Conservation (phyloP, 2,329 filamentous ascomycete species). For the Aspergillus sp. region DNA sequence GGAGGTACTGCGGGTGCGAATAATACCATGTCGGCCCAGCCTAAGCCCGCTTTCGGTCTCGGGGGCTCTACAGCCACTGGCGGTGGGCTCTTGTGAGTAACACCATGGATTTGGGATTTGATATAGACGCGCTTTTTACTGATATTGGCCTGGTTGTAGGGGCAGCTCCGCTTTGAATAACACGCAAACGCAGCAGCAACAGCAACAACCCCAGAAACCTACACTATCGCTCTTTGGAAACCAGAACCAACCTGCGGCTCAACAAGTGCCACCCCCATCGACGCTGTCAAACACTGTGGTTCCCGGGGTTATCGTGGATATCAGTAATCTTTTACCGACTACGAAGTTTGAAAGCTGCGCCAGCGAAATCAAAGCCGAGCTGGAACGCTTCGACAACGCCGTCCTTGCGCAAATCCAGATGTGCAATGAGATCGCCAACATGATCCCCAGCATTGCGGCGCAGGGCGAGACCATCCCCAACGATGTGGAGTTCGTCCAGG, state of each 20-base stretch:
- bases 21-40: constrained; percentile 31
- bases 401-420: constrained; percentile 75
- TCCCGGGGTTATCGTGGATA: constrained; percentile 75
- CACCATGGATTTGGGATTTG: background rate
- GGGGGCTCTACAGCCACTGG: constrained; percentile 28
- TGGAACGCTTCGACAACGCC: constrained; percentile 74
- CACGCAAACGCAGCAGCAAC: constrained; percentile 25
- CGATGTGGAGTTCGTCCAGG: constrained; percentile 63
- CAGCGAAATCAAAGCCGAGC: constrained; percentile 74
- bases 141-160: background rate
- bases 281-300: constrained; percentile 43
- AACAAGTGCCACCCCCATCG: constrained; percentile 31
- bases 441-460: constrained; percentile 62
- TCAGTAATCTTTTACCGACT: constrained; percentile 75
- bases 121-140: background rate
- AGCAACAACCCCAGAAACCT: constrained; percentile 51
- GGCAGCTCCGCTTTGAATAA: constrained; percentile 26
- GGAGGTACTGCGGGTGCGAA: constrained; percentile 15
- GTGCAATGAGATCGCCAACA: constrained; percentile 73
- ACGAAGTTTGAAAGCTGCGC: constrained; percentile 90
- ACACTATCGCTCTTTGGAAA: constrained; percentile 41
- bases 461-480: constrained; percentile 64
- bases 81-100: constrained; percentile 37
- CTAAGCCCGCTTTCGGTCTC: constrained; percentile 36
- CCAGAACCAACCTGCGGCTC: constrained; percentile 26